Percentiles rank a stretch among this genome's conserved stretches.
These are phyloP conservation scores for Cryphonectria carpinicola DNA, from an alignment of 2,329 filamentous ascomycete genomes.

Conservation along the genomic window DNA sequence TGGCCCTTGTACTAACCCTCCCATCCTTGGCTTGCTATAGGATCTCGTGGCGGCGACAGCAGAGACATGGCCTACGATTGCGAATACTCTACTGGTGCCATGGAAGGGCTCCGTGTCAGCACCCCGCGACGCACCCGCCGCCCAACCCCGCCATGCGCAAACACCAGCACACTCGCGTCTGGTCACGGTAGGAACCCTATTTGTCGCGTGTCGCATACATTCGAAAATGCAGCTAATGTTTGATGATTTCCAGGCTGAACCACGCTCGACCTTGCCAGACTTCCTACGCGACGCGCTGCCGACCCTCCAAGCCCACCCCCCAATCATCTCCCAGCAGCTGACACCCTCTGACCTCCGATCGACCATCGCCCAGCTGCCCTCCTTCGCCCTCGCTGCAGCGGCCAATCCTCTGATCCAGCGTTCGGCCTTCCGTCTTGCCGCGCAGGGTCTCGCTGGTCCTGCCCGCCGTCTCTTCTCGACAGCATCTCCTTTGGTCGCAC, in stretches of 20 bases:
- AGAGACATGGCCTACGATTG: slow-evolving; percentile 48
- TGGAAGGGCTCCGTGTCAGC: slow-evolving; percentile 34
- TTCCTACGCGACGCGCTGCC: slow-evolving; percentile 12
- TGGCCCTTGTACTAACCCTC: background rate
- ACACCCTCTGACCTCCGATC: slow-evolving; percentile 39
- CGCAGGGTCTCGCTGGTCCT: slow-evolving; percentile 1
- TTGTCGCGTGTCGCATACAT: background rate
- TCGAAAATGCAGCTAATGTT: background rate
- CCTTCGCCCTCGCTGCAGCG: slow-evolving; percentile 35
- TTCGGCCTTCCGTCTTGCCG: slow-evolving; percentile 10
- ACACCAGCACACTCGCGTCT: background rate
- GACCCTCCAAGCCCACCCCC: slow-evolving; percentile 11
- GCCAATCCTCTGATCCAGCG: slow-evolving; percentile 35
- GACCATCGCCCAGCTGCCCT: slow-evolving; percentile 38
- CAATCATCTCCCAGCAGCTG: slow-evolving; percentile 30
- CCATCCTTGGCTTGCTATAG: slow-evolving; percentile 36
- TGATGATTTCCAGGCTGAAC: slow-evolving; percentile 19
- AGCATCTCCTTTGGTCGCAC: background rate
- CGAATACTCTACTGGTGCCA: slow-evolving; percentile 41
- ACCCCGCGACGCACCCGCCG: background rate
- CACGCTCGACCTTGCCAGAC: slow-evolving; percentile 21
- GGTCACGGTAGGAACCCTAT: background rate
- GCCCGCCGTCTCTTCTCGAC: slow-evolving; percentile 23
- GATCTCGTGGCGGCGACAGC: slow-evolving; percentile 47
- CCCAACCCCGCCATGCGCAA: background rate